phyloP scores from a whole-genome alignment of 139 green algal genomes.

The Tetradesmus obliquus region DNA sequence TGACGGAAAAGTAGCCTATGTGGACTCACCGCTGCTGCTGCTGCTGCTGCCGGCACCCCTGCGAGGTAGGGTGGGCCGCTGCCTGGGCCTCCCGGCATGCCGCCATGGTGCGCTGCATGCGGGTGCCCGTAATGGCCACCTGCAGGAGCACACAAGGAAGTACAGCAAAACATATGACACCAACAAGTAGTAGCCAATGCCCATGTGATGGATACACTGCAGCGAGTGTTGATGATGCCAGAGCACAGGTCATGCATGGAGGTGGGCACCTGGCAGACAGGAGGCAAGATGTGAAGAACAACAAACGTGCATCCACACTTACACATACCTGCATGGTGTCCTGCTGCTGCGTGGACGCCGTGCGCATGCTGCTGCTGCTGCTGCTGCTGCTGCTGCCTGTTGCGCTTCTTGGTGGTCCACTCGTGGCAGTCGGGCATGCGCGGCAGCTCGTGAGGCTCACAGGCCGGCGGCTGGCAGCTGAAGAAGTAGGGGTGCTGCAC shows the following conservation, averaged over 20 bases:
- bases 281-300: neutral
- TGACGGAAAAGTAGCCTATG: neutral
- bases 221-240: too few species aligned
- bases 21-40: neutral
- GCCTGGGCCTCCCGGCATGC: neutral
- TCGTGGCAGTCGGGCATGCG: slow-evolving; percentile 58
- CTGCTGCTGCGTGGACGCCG: neutral
- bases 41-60: neutral
- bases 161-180: too few species aligned
- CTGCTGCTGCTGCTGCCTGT: slow-evolving; percentile 41
- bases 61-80: neutral
- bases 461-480: slow-evolving; percentile 44
- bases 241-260: neutral
- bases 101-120: neutral
- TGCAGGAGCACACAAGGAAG: neutral
- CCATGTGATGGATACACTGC: too few species aligned
- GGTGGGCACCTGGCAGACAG: neutral
- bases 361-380: slow-evolving; percentile 32
- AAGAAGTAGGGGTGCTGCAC: slow-evolving; percentile 65
- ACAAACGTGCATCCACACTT: neutral
- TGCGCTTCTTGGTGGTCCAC: slow-evolving; percentile 70
- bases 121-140: slow-evolving; percentile 2
- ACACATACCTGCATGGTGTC: neutral
- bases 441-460: slow-evolving; percentile 60
- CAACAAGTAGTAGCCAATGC: too few species aligned